Conservation (phyloP, 257 asterid genomes). For the Avicennia marina region DNA sequence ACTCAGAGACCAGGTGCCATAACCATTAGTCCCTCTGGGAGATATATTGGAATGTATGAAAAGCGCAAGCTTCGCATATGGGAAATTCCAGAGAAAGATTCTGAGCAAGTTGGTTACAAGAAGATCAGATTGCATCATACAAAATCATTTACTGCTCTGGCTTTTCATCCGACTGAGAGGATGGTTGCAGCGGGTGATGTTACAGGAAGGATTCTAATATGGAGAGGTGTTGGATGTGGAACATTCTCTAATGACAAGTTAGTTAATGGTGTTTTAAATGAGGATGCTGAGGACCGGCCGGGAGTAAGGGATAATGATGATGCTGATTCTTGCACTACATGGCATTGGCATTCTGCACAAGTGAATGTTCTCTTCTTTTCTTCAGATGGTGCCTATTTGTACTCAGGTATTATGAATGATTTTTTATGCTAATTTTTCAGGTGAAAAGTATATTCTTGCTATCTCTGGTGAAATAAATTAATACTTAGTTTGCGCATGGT, state of each 20-base stretch:
- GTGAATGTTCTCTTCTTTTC: constrained; percentile 84
- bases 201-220: constrained; percentile 85
- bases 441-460: constrained; percentile 10
- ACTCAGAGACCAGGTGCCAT: constrained; percentile 38
- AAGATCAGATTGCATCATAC: constrained; percentile 77
- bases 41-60: constrained; percentile 55
- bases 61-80: constrained; percentile 66
- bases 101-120: constrained; percentile 39
- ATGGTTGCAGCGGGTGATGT: constrained; percentile 90
- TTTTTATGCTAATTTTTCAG: constrained; percentile 1
- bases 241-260: constrained; percentile 30
- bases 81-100: constrained; percentile 74
- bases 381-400: constrained; percentile 87
- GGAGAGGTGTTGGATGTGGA: constrained; percentile 78
- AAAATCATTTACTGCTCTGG: constrained; percentile 56
- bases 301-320: constrained; percentile 77
- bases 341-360: constrained; percentile 97
- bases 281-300: constrained; percentile 61
- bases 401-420: constrained; percentile 60
- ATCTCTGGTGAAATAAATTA: constrained; percentile 6
- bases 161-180: constrained; percentile 89
- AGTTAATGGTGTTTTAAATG: constrained; percentile 25
- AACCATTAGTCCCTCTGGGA: constrained; percentile 56
- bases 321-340: constrained; percentile 85
- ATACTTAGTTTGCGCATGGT: not conserved